A percentile compares a stretch with the other conserved stretches of the same genome.
Conservation (phyloP, 148 eudicot genomes). For the Rhododendron henanense region DNA sequence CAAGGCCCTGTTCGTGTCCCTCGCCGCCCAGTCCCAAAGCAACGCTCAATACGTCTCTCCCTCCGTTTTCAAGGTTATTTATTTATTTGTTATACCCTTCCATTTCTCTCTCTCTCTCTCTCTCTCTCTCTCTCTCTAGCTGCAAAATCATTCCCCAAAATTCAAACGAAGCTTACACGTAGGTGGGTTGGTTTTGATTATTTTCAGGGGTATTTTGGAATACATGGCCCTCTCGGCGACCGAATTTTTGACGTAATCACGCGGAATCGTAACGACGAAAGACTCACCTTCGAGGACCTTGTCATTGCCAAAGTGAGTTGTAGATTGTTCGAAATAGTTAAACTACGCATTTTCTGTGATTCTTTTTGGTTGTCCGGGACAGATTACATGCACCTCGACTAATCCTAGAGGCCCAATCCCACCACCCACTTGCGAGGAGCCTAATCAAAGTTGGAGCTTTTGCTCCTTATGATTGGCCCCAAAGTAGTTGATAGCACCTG, state of each 20-base stretch:
- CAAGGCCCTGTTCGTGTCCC: conserved; percentile 47
- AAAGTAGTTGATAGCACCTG: not conserved
- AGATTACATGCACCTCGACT: too few relatives aligned
- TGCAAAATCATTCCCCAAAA: not conserved
- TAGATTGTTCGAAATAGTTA: not conserved
- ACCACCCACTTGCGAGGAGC: not conserved
- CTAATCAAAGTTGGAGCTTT: too few relatives aligned
- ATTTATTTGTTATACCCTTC: not conserved
- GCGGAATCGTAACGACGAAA: conserved; percentile 62
- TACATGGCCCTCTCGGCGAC: conserved; percentile 70
- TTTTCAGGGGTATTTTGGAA: conserved; percentile 50
- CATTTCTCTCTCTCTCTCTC: not conserved
- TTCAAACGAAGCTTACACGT: not conserved
- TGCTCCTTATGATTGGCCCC: not conserved
- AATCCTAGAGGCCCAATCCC: too few relatives aligned
- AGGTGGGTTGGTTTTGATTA: not conserved
- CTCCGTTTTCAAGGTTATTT: conserved; percentile 58
- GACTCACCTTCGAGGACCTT: conserved; percentile 72
- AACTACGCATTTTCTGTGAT: not conserved
- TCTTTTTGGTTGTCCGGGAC: not conserved
- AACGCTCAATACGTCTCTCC: conserved; percentile 40
- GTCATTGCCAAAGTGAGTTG: conserved; percentile 79
- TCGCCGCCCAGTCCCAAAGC: conserved; percentile 63
- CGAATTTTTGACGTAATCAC: conserved; percentile 74
- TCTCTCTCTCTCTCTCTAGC: not conserved